Percentiles rank a stretch among this genome's conserved stretches.
Evolutionary conservation across 257 asterid species (phyloP).

Genomic region (Przewalskia tangutica): DNA sequence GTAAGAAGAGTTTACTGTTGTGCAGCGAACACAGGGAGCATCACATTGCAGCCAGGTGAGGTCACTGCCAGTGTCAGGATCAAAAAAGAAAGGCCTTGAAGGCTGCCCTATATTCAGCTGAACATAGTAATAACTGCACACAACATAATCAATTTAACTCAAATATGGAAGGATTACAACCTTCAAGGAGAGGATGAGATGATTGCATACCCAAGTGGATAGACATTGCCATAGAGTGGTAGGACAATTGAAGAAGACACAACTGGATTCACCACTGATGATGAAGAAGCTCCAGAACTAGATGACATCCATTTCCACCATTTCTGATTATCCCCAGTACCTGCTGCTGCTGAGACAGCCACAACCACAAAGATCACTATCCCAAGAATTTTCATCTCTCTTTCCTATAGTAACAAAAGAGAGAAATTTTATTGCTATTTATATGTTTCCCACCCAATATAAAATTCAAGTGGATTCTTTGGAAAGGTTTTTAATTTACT

Average conservation of each 20-base stretch:
- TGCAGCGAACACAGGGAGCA: slow-evolving; percentile 95
- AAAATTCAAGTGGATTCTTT: slow-evolving; percentile 15
- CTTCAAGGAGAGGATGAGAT: background rate
- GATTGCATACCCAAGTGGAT: slow-evolving; percentile 70
- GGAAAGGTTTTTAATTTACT: slow-evolving; percentile 14
- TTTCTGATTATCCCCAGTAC: slow-evolving; percentile 17
- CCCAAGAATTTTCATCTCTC: slow-evolving; percentile 18
- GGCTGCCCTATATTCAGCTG: slow-evolving; percentile 77
- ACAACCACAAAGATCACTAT: slow-evolving; percentile 20
- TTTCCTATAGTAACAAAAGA: background rate
- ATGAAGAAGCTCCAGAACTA: slow-evolving; percentile 12
- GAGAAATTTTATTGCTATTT: slow-evolving; percentile 5
- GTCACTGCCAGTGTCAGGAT: slow-evolving; percentile 98
- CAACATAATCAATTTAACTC: background rate
- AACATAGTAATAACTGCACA: slow-evolving; percentile 73
- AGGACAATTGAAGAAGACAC: slow-evolving; percentile 47
- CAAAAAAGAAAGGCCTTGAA: slow-evolving; percentile 88
- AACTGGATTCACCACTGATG: slow-evolving; percentile 19
- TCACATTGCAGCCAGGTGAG: slow-evolving; percentile 99
- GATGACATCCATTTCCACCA: slow-evolving; percentile 49
- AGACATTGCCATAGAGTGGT: slow-evolving; percentile 80
- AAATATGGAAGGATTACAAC: background rate
- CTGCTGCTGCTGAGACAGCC: slow-evolving; percentile 25
- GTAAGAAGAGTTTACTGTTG: slow-evolving; percentile 34
- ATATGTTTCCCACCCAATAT: background rate